Evolutionary conservation across 495 filamentous ascomycete genomes (phyloP), one percentile per base, ranked within the genome.

Genomic region (Neurospora sp.): DNA sequence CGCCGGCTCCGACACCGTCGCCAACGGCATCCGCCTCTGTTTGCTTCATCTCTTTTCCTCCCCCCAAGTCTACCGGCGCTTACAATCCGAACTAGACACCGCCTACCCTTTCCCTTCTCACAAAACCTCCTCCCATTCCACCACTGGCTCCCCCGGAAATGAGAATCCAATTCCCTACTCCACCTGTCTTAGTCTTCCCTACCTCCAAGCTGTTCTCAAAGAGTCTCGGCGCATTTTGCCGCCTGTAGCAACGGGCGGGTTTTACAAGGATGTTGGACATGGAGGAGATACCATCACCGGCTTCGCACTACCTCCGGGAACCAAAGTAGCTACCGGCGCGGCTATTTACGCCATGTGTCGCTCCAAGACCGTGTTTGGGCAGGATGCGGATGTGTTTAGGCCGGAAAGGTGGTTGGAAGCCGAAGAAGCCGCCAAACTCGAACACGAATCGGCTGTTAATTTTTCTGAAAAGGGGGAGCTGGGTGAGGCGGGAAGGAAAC

Each of bases 1-100:
- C 11, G 90, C 89, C 3, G 89, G 89, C n/a, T 86, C 89, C 9
- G 91, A 93, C 73, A 90, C 90, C 12, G 89, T 87, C 0, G 86
- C 88, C 0, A 88, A 86, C 1, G 82, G 86, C 10, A 85, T 92
- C 76, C 84, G 84, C 69, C 85, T 84, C 2, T 82, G 88, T 48
- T 79, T 92, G 59, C 75, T 84, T 31, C 86, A 88, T 74, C 78
- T 92, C 31, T 75, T 91, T 14, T 81, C 79, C 7, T 81, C 85
- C 69, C 82, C 84, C 0, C 41, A 70, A 0, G 80, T 83, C 0
- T 90, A 90, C 77, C 77, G 81, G 8, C 84, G 81, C 48, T 83
- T 92, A 69, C 85, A 89, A 81, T 76, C 77, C 35, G 90, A 92
- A 73, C 87, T 92, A 54, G 86, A 88, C 70, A 39, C 69, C 9